Conservation (phyloP, 2,329 filamentous ascomycete species). For the Aspergillus sp. region DNA sequence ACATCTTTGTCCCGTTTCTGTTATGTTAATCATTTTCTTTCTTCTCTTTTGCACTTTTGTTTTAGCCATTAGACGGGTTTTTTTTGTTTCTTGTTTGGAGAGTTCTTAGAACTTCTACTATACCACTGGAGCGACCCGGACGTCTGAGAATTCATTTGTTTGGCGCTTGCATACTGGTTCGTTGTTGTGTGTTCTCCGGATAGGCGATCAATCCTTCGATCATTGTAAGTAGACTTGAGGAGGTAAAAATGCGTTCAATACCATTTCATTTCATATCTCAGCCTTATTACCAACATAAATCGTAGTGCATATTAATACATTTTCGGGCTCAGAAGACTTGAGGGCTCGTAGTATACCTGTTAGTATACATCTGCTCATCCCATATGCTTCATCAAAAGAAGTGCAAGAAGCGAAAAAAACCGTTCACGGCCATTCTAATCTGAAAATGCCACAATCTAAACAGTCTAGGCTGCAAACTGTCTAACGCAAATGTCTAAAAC, state of each 20-base stretch:
- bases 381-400: too few relatives aligned
- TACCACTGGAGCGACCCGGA: constrained; percentile 1
- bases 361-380: background rate
- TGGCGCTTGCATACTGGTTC: constrained; percentile 9
- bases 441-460: too few relatives aligned
- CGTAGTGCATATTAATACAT: background rate
- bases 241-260: constrained; percentile 1
- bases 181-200: background rate
- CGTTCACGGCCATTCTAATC: too few relatives aligned
- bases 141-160: background rate
- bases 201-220: background rate
- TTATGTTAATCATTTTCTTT: constrained; percentile 9
- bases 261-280: background rate
- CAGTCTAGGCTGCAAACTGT: too few relatives aligned
- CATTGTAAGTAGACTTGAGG: constrained; percentile 1
- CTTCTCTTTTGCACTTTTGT: constrained; percentile 15
- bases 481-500: background rate
- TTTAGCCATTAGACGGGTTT: constrained; percentile 15
- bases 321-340: too few relatives aligned
- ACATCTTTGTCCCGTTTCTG: constrained; percentile 6
- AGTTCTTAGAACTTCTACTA: constrained; percentile 7
- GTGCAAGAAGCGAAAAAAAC: too few relatives aligned
- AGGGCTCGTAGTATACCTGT: too few relatives aligned
- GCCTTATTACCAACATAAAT: background rate
- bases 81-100: constrained; percentile 6